Evolutionary conservation across 805 yeast genomes (phyloP), one percentile per base, ranked within the genome.

Genomic region (Myxozyma mucilagina): DNA sequence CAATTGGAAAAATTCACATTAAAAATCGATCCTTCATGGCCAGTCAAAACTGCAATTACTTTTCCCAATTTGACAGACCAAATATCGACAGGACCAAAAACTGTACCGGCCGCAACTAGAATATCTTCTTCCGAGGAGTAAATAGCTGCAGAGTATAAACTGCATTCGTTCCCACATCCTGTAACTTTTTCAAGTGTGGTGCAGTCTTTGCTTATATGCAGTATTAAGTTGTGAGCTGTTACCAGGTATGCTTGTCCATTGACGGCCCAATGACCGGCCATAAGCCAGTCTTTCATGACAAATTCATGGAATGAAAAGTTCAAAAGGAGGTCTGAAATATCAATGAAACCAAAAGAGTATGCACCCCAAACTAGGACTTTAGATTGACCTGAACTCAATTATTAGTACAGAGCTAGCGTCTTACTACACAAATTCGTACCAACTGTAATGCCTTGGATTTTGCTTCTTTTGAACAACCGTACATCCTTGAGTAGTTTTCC

Each of bases 21-120:
- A 74, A 94, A 93, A 34, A 93, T 91, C 0, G 97, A 89, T 1
- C 99, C 99, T 72, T 87, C 91, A 75, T 94, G 99, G 0, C 86
- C 87, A 0, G 81, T 80, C 54, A 93, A 76, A 41, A 80, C 80
- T 67, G 85, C 84, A 2, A 83, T 29, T 8, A 87, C 75, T 0
- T 74, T 71, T 38, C 74, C 73, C 2, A 74, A 67, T 42, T 72
- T 72, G 29, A 84, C 69, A 50, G 84, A 84, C 98, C 98, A 93
- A 1, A 91, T 76, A 3, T 89, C 76, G 1, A 90, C 85, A 13
- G 97, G 97, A 51, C 87, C 86, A 86, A 92, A 85, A 1, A 93
- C 97, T 0, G 99, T 93, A 29, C 99, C 99, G 0, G 97, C 92
- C 32, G 90, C 90, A 13, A 90, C 79, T 4, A 81, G 71, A 0